These are phyloP conservation scores for Phytophthora colocasiae DNA, from an alignment of 352 stramenopile species.

Conservation along the genomic window DNA sequence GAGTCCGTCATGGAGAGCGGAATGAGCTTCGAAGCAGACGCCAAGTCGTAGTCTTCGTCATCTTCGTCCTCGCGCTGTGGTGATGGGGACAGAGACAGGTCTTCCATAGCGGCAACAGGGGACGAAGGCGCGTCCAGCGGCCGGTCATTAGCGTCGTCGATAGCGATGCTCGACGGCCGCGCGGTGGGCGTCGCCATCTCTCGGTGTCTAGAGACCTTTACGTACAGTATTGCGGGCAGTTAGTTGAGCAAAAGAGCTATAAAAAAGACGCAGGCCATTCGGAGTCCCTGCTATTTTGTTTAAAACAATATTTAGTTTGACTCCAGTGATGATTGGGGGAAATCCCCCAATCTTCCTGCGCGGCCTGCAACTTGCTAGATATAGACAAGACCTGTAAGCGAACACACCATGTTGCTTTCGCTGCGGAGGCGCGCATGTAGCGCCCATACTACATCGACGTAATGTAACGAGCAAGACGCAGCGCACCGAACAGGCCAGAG, in stretches of 20 bases:
- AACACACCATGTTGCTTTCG: too few relatives aligned
- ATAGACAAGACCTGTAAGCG: too few relatives aligned
- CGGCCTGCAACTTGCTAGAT: too few relatives aligned
- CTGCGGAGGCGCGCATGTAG: too few relatives aligned
- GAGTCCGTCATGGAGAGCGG: slow-evolving; percentile 77
- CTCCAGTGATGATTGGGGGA: too few relatives aligned
- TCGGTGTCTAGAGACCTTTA: background rate
- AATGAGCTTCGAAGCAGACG: slow-evolving; percentile 58
- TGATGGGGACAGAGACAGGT: slow-evolving; percentile 63
- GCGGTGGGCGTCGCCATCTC: slow-evolving; percentile 32
- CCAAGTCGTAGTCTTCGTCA: slow-evolving; percentile 38
- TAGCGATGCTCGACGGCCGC: slow-evolving; percentile 47
- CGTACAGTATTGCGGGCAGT: slow-evolving; percentile 2
- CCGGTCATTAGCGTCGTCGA: slow-evolving; percentile 45
- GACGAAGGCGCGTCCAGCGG: slow-evolving; percentile 25
- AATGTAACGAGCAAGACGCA: too few relatives aligned
- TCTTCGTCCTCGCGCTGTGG: slow-evolving; percentile 26
- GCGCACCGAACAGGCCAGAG: too few relatives aligned
- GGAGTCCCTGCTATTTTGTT: too few relatives aligned
- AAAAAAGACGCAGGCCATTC: slow-evolving; percentile 6
- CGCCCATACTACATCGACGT: too few relatives aligned
- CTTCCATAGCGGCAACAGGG: slow-evolving; percentile 52
- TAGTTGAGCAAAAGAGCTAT: slow-evolving; percentile 7
- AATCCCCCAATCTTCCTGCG: too few relatives aligned
- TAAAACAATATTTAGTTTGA: too few relatives aligned